Evolutionary conservation across 164 flowering plant genomes (phyloP).

Genomic region (Vitis amurensis): DNA sequence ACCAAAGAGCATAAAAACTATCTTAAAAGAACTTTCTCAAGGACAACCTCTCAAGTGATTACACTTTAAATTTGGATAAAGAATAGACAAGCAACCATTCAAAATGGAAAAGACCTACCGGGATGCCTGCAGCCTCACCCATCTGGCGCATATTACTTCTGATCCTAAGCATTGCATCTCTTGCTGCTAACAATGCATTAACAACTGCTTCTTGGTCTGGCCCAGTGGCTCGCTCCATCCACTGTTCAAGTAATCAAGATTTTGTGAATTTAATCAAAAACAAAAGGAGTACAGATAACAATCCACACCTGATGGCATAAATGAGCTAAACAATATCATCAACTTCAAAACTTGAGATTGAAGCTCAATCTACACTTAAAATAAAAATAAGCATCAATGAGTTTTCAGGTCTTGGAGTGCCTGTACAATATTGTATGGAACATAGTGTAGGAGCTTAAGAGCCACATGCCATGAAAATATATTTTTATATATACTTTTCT

Average conservation of each 20-base stretch:
- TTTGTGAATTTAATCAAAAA: background rate
- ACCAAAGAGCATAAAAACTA: no score
- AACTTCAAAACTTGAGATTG: background rate
- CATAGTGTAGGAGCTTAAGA: no score
- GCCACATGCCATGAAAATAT: no score
- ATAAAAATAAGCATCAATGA: background rate
- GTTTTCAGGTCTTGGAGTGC: no score
- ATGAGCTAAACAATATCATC: no score
- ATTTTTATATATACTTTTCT: no score
- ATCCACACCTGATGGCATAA: no score
- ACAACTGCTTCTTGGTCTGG: conserved; percentile 52
- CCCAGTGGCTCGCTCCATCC: conserved; percentile 64
- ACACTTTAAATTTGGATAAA: background rate
- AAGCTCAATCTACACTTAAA: background rate
- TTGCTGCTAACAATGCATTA: conserved; percentile 71
- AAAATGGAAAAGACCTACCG: conserved; percentile 51
- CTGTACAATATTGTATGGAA: no score
- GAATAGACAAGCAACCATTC: background rate
- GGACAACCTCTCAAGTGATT: no score
- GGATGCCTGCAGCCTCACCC: conserved; percentile 94
- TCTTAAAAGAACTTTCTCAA: no score
- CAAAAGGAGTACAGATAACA: background rate
- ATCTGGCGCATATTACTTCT: conserved; percentile 76
- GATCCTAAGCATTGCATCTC: conserved; percentile 76
- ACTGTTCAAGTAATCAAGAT: conserved; percentile 41